Base-by-base conservation (phyloP, 2,329 filamentous ascomycete species). In the Cyanodermella asteris region DNA sequence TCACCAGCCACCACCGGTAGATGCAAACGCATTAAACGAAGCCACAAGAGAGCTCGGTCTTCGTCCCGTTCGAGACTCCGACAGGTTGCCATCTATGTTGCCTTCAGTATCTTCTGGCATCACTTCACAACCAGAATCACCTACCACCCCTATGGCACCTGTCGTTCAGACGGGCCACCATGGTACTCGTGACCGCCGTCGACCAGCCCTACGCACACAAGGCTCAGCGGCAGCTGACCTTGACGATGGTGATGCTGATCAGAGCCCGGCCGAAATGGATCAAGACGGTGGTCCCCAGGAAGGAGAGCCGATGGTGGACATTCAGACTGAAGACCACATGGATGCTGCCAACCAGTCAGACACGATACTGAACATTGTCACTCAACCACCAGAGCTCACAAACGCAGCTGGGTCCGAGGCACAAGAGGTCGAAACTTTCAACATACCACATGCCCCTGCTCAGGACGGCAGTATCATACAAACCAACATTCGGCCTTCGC, bases 371-470 rank as follows among this genome's bases (percentile, higher is more conserved):
- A 71, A 78, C 26, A 58, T 57, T 25, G 66, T 61, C 19, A 71
- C 69, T 26, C 66, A 74, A 3, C 63, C 71, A 4, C 66, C 91
- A 17, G 72, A 75, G 16, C 51, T 91, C 31, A 67, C 72, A 3
- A 73, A 78, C 6, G 74, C 74, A 2, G 74, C 74, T 17, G 74
- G 75, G 3, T 82, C 81, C 0, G 80, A 87, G 39, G 66, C 71
- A n/a, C 75, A 81, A 38, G 78, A 90, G 37, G 66, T 76, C 8
- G 81, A 84, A 28, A 80, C 81, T 1, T 93, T 94, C 50, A 90
- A 91, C 50, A 90, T 93, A 39, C 81, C 77, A 5, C 84, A 93
- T 46, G 72, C 76, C 26, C 72, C 72, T 23, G 67, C 73, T 2
- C 67, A 87, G 18, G 81, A 91, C 41, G 80, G 78, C 24, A 91